Percentiles rank a stretch among this genome's conserved stretches.
These are phyloP conservation scores for Metschnikowia lunata DNA, from an alignment of 805 yeast species.

Conservation along the genomic window DNA sequence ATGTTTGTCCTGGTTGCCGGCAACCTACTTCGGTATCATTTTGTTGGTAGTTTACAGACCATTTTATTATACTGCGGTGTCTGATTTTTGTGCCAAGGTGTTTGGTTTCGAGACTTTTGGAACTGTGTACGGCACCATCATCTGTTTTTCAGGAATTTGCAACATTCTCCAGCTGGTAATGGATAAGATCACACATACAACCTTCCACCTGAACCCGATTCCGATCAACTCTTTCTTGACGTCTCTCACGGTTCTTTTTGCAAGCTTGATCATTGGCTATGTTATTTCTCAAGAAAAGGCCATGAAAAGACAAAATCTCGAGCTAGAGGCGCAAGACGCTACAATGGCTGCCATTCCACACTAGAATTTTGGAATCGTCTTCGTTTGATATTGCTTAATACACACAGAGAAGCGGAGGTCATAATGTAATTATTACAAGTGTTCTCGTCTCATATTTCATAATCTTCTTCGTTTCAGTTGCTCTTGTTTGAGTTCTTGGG, in stretches of 20 bases:
- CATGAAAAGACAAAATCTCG: conserved; percentile 49
- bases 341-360: conserved; percentile 43
- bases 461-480: conserved; percentile 12
- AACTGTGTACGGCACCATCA: conserved; percentile 81
- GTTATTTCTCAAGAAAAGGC: conserved; percentile 39
- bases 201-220: conserved; percentile 68
- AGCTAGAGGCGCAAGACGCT: conserved; percentile 62
- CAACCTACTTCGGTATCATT: conserved; percentile 66
- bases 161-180: conserved; percentile 67
- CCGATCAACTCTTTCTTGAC: conserved; percentile 68
- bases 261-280: conserved; percentile 39
- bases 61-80: conserved; percentile 85
- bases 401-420: no score
- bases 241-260: conserved; percentile 49
- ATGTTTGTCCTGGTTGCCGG: conserved; percentile 47
- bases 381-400: no score
- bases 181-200: conserved; percentile 66
- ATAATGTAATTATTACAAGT: no score
- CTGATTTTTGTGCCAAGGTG: conserved; percentile 88
- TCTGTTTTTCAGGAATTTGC: conserved; percentile 76
- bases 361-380: background rate
- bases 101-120: conserved; percentile 93
- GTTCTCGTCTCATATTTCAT: no score
- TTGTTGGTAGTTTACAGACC: conserved; percentile 82
- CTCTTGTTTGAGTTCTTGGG: conserved; percentile 10